Percentiles rank a stretch among this genome's conserved stretches.
Conservation (phyloP, 257 asterid species). For the Nicotiana paniculata region DNA sequence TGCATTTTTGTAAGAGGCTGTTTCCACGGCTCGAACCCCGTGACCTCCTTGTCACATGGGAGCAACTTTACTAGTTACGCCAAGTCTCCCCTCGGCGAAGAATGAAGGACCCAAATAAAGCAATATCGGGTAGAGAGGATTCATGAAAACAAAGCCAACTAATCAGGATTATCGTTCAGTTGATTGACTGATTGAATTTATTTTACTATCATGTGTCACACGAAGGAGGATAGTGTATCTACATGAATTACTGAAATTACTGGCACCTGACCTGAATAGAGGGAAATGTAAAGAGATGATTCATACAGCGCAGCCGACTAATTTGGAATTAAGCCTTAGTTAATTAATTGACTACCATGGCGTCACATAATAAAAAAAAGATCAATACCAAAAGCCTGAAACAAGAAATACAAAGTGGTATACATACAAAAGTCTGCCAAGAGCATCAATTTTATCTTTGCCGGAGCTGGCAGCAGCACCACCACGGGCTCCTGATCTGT, state of each 20-base stretch:
- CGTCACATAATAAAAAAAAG: background rate
- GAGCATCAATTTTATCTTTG: conserved; percentile 64
- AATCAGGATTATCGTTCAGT: background rate
- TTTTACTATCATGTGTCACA: background rate
- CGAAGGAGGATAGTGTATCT: background rate
- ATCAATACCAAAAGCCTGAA: background rate
- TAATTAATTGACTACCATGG: background rate
- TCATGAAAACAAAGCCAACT: background rate
- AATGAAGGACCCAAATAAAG: background rate
- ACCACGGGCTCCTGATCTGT: conserved; percentile 37
- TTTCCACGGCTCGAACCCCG: too few relatives aligned
- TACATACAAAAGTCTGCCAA: conserved; percentile 74
- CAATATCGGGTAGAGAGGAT: background rate
- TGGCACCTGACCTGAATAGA: background rate
- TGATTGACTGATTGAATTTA: background rate
- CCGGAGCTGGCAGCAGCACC: conserved; percentile 32
- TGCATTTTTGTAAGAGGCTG: too few relatives aligned
- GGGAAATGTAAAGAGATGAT: background rate
- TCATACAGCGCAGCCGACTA: background rate
- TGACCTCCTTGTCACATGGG: too few relatives aligned
- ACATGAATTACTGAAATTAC: too few relatives aligned
- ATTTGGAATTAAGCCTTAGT: background rate
- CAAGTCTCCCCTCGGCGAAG: too few relatives aligned
- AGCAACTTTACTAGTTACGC: too few relatives aligned
- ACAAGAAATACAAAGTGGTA: background rate